A percentile compares a stretch with the other conserved stretches of the same genome.
Conservation (phyloP, 257 asterid species). For the Gentiana macrophylla region DNA sequence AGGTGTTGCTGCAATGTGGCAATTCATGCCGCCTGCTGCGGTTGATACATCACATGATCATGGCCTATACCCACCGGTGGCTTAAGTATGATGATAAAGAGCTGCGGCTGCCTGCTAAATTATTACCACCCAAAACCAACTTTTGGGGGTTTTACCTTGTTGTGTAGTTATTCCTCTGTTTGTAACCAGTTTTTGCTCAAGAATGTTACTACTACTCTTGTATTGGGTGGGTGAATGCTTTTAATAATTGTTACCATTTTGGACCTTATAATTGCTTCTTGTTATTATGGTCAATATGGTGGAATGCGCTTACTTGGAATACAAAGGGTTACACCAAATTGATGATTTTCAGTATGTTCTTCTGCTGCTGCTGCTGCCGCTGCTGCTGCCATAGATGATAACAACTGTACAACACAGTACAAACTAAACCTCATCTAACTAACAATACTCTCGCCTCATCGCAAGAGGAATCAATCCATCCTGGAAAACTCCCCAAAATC, state of each 20-base stretch:
- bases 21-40: conserved; percentile 96
- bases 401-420: too few species aligned
- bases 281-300: conserved; percentile 20
- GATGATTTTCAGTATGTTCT: too few species aligned
- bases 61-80: conserved; percentile 95
- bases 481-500: too few species aligned
- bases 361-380: too few species aligned
- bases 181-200: conserved; percentile 20
- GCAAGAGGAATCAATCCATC: too few species aligned
- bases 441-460: too few species aligned
- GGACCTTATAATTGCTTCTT: conserved; percentile 12
- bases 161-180: conserved; percentile 23
- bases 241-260: conserved; percentile 8
- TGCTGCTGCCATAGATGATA: too few species aligned
- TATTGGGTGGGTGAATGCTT: not conserved
- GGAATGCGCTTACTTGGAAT: too few species aligned
- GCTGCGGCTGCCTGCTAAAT: conserved; percentile 1
- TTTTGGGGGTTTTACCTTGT: conserved; percentile 6
- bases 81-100: conserved; percentile 31
- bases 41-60: conserved; percentile 97
- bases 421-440: too few species aligned
- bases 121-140: too few species aligned
- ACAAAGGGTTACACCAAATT: too few species aligned
- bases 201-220: conserved; percentile 32
- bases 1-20: conserved; percentile 92